Percentiles rank a stretch among this genome's conserved stretches.
These are phyloP conservation scores for Tricholoma furcatifolium DNA, from an alignment of 768 basidiomycete species.

Conservation along the genomic window DNA sequence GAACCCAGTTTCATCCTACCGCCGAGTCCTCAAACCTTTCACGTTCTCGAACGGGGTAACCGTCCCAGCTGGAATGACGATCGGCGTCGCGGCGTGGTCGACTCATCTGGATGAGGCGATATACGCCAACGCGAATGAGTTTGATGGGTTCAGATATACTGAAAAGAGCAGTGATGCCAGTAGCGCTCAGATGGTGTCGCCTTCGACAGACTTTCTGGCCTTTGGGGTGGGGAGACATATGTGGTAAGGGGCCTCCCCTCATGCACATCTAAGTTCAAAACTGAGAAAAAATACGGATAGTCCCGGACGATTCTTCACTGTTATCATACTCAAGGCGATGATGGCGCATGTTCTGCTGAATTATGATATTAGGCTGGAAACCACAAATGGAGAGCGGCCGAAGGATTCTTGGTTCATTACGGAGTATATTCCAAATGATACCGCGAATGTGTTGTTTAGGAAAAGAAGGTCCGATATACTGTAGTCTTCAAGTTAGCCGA, in stretches of 20 bases:
- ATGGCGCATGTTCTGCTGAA: slow-evolving; percentile 33
- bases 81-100: slow-evolving; percentile 8
- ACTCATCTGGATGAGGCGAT: slow-evolving; percentile 7
- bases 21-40: slow-evolving; percentile 19
- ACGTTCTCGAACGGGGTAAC: slow-evolving; percentile 24
- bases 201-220: slow-evolving; percentile 24
- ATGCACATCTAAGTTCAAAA: too few species aligned
- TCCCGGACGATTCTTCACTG: slow-evolving; percentile 43
- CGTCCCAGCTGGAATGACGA: slow-evolving; percentile 24
- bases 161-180: slow-evolving; percentile 19
- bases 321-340: slow-evolving; percentile 36
- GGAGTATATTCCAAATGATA: slow-evolving; percentile 8
- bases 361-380: slow-evolving; percentile 34
- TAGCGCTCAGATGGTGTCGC: slow-evolving; percentile 31
- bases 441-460: slow-evolving; percentile 15
- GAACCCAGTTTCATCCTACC: slow-evolving; percentile 16
- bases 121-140: slow-evolving; percentile 27
- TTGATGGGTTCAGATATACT: slow-evolving; percentile 44
- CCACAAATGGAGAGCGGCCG: slow-evolving; percentile 5
- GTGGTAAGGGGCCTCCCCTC: too few species aligned
- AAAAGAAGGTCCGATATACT: slow-evolving; percentile 1
- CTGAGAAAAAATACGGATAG: slow-evolving; percentile 11
- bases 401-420: slow-evolving; percentile 10
- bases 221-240: slow-evolving; percentile 32
- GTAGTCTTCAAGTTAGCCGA: not conserved